Conservation (phyloP, 177 flowering plant species). For the Vitis hybrid region DNA sequence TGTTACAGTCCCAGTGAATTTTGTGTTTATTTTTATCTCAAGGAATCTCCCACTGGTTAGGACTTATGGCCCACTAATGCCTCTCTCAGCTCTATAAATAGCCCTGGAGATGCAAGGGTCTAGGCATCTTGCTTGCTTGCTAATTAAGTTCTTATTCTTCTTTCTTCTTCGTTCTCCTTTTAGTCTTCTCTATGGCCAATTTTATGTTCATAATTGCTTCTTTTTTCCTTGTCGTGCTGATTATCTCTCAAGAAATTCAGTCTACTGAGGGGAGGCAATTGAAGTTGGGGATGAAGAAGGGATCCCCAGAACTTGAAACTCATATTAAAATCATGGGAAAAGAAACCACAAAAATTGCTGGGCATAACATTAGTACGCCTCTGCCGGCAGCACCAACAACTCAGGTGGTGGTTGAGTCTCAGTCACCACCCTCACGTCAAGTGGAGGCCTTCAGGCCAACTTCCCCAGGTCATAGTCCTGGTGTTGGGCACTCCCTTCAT, state of each 20-base stretch:
- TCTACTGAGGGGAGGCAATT: constrained; percentile 31
- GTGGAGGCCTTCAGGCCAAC: constrained; percentile 33
- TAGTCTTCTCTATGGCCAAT: constrained; percentile 25
- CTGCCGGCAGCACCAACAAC: constrained; percentile 8
- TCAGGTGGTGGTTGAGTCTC: not conserved
- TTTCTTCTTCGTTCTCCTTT: not conserved
- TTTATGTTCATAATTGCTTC: constrained; percentile 10
- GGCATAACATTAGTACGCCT: not conserved
- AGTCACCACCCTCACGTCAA: constrained; percentile 18
- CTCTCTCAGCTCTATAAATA: constrained; percentile 13
- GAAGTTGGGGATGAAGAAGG: constrained; percentile 9
- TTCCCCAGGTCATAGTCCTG: constrained; percentile 28
- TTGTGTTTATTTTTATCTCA: not conserved
- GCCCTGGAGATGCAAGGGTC: constrained; percentile 1
- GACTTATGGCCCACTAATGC: too few relatives aligned
- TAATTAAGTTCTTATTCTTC: not conserved
- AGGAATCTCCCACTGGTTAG: not conserved
- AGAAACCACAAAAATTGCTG: not conserved
- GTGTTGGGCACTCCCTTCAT: constrained; percentile 26
- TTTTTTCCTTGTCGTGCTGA: constrained; percentile 14
- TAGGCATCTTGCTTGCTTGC: not conserved
- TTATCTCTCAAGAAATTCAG: constrained; percentile 20
- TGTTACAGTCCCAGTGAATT: constrained; percentile 4
- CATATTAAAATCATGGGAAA: not conserved
- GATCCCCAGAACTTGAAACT: not conserved